Conservation (phyloP, 2,329 filamentous ascomycete genomes). For the Colletotrichum salicis region DNA sequence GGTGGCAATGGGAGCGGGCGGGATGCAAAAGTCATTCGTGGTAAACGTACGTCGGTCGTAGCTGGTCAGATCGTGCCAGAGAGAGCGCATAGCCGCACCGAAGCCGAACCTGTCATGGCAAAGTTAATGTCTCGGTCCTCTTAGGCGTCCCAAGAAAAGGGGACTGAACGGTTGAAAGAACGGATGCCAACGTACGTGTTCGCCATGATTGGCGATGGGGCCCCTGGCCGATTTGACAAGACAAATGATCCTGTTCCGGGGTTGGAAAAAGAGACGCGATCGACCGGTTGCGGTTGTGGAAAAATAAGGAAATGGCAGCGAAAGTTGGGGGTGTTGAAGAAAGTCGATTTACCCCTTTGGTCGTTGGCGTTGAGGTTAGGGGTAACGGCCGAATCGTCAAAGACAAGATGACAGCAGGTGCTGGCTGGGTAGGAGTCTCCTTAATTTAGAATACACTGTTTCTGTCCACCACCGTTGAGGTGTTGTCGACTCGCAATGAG, state of each 20-base stretch:
- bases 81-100: constrained; percentile 80
- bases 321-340: constrained; percentile 9
- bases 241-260: constrained; percentile 31
- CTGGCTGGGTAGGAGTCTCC: constrained; percentile 18
- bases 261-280: constrained; percentile 8
- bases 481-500: constrained; percentile 16
- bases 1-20: constrained; percentile 17
- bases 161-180: constrained; percentile 11
- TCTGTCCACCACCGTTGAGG: background rate
- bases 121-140: constrained; percentile 34
- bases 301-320: constrained; percentile 4
- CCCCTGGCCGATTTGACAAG: constrained; percentile 25
- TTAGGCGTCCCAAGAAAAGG: constrained; percentile 17
- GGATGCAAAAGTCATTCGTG: constrained; percentile 9
- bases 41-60: constrained; percentile 70
- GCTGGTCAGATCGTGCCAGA: constrained; percentile 93
- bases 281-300: constrained; percentile 32
- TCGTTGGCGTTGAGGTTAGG: constrained; percentile 34
- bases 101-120: constrained; percentile 67
- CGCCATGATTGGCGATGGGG: constrained; percentile 36
- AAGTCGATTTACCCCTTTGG: constrained; percentile 33
- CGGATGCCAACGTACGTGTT: constrained; percentile 34
- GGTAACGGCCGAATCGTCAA: constrained; percentile 33
- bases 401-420: constrained; percentile 18
- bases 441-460: background rate